These are phyloP conservation scores for Claviceps purpurea DNA, from an alignment of 2,329 filamentous ascomycete species.

Conservation along the genomic window DNA sequence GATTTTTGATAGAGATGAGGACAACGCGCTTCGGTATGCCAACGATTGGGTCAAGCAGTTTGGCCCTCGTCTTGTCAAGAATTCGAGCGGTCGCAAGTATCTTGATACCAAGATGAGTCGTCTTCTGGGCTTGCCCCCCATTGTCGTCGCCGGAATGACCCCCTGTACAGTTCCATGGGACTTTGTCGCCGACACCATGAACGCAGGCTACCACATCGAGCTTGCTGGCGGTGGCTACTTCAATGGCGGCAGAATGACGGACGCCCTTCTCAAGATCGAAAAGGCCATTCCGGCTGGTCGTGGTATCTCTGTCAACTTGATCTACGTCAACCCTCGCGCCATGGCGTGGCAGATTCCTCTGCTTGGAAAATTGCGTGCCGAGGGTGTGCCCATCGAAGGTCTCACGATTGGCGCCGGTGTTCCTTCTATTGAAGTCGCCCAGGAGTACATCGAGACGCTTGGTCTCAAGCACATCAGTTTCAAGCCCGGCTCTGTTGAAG, in stretches of 20 bases:
- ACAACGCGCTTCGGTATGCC: conserved; percentile 88
- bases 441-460: conserved; percentile 86
- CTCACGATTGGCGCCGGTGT: conserved; percentile 88
- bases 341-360: conserved; percentile 91
- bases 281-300: conserved; percentile 70
- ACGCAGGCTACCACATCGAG: conserved; percentile 88
- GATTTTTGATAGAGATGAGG: conserved; percentile 89
- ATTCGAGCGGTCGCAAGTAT: conserved; percentile 75
- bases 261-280: conserved; percentile 74
- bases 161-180: conserved; percentile 81
- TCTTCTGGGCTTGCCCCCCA: conserved; percentile 67
- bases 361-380: conserved; percentile 62
- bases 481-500: conserved; percentile 82
- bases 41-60: conserved; percentile 97
- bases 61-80: conserved; percentile 83
- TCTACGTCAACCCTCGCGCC: conserved; percentile 78
- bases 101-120: conserved; percentile 96
- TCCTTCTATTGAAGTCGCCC: conserved; percentile 81
- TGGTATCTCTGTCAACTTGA: conserved; percentile 80
- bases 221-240: conserved; percentile 84
- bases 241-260: conserved; percentile 67
- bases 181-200: conserved; percentile 86
- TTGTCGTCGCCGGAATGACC: conserved; percentile 92
- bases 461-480: conserved; percentile 88
- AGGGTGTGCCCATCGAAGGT: conserved; percentile 84